Conservation (phyloP, 441 rosid genomes). For the Adansonia grandidieri region DNA sequence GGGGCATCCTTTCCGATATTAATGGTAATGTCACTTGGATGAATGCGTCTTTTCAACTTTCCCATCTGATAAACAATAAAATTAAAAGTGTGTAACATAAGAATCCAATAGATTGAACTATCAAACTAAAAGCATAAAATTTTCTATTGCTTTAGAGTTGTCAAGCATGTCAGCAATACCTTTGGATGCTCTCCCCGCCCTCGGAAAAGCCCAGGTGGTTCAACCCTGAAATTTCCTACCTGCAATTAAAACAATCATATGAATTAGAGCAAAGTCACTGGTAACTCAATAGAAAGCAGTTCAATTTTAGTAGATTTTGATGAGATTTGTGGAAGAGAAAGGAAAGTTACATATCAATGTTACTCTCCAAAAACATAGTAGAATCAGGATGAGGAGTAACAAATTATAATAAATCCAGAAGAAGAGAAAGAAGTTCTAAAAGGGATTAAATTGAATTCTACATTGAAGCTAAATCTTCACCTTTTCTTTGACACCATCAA, state of each 20-base stretch:
- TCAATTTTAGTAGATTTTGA: not conserved
- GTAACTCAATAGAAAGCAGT: constrained; percentile 14
- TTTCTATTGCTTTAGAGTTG: constrained; percentile 26
- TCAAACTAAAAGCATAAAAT: constrained; percentile 4
- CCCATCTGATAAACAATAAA: constrained; percentile 79
- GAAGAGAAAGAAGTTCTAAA: not conserved
- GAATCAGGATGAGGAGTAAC: not conserved
- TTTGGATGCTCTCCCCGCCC: constrained; percentile 99
- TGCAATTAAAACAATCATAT: constrained; percentile 39
- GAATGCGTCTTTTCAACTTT: constrained; percentile 88
- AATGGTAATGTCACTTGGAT: constrained; percentile 88
- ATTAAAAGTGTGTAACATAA: constrained; percentile 15
- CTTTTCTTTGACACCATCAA: constrained; percentile 96
- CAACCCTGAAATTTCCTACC: constrained; percentile 99
- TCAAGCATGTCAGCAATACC: constrained; percentile 48
- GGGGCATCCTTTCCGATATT: constrained; percentile 89
- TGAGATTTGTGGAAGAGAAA: not conserved
- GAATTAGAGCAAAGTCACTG: constrained; percentile 9
- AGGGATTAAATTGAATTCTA: not conserved
- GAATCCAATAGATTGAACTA: constrained; percentile 19
- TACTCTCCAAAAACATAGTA: not conserved
- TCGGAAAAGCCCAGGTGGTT: constrained; percentile 97
- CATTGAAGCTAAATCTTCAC: constrained; percentile 40
- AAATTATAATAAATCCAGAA: not conserved
- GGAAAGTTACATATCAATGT: not conserved